phyloP scores from a whole-genome alignment of 2,329 filamentous ascomycete genomes.

The Microcyclosporella mali region DNA sequence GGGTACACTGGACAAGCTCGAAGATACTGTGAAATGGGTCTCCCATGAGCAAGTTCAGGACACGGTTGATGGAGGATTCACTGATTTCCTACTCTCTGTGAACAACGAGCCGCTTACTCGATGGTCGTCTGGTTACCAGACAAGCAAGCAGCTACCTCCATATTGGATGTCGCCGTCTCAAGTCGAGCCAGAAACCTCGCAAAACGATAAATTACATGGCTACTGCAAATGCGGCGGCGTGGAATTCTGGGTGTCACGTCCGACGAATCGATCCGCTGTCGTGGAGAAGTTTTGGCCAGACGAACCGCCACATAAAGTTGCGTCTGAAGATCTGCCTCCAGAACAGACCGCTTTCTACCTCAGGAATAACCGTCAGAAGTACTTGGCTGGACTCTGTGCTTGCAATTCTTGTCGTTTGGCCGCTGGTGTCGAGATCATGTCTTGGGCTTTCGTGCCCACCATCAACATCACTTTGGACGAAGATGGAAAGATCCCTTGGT shows the following conservation, averaged over 20 bases:
- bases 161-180: constrained; percentile 18
- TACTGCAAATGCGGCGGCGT: constrained; percentile 53
- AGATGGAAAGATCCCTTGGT: constrained; percentile 20
- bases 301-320: constrained; percentile 37
- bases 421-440: constrained; percentile 58
- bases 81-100: constrained; percentile 28
- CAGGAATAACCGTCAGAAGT: constrained; percentile 43
- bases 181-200: not conserved
- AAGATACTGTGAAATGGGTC: constrained; percentile 27
- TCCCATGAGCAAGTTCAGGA: constrained; percentile 31
- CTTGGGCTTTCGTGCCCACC: constrained; percentile 61
- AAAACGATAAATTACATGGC: constrained; percentile 34
- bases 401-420: constrained; percentile 57
- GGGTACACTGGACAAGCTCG: constrained; percentile 30
- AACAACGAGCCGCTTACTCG: constrained; percentile 23
- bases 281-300: constrained; percentile 50
- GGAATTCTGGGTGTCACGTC: constrained; percentile 52
- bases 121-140: constrained; percentile 21
- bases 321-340: constrained; percentile 36
- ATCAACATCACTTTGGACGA: constrained; percentile 46
- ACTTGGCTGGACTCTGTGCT: constrained; percentile 55
- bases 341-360: constrained; percentile 58
- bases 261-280: constrained; percentile 41
- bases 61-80: constrained; percentile 35
- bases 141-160: constrained; percentile 18